Evolutionary conservation across 768 basidiomycete genomes (phyloP).

Genomic region (Crucibulum laeve): DNA sequence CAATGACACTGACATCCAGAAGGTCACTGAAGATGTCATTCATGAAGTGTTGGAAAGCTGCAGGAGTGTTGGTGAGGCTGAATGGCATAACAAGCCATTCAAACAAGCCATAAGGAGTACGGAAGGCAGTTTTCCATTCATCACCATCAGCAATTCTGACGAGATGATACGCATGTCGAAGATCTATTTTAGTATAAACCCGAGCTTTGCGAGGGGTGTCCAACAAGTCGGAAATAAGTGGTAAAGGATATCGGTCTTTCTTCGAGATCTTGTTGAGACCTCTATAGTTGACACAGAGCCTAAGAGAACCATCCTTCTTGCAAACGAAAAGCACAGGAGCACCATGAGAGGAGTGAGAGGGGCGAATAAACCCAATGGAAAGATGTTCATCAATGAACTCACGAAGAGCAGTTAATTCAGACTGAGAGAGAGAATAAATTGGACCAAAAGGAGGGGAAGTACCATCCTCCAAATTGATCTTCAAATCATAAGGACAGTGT

Average conservation of each 20-base stretch:
- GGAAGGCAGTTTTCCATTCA: slow-evolving; percentile 38
- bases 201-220: slow-evolving; percentile 19
- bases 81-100: no score
- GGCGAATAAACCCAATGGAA: background rate
- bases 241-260: slow-evolving; percentile 23
- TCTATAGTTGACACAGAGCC: no score
- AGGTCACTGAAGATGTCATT: no score
- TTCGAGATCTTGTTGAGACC: no score
- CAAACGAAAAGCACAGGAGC: no score
- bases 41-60: no score
- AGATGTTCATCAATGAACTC: background rate
- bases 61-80: no score
- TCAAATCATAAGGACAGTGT: slow-evolving; percentile 6
- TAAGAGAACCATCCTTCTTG: no score
- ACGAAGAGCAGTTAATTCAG: no score
- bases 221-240: slow-evolving; percentile 23
- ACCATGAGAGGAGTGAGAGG: background rate
- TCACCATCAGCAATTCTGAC: slow-evolving; percentile 30
- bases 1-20: slow-evolving; percentile 35
- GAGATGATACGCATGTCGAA: slow-evolving; percentile 28
- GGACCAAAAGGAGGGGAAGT: no score
- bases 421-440: no score
- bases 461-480: no score
- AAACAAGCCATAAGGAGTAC: slow-evolving; percentile 28
- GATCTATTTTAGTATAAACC: slow-evolving; percentile 26